Evolutionary conservation across 331 rosid genomes (phyloP).

Genomic region (Saraca asoca): DNA sequence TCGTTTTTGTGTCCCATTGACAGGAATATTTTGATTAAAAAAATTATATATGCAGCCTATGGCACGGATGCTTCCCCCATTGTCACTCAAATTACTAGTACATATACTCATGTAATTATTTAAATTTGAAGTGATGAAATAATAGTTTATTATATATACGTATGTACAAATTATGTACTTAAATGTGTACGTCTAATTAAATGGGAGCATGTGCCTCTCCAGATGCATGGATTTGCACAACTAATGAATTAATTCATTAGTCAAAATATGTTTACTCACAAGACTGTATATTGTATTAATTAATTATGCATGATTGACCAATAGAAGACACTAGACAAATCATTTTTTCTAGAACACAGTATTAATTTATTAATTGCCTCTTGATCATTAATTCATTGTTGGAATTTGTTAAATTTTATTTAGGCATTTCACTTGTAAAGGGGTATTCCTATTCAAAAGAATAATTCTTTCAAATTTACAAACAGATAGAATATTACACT

Average conservation of each 20-base stretch:
- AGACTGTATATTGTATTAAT: not conserved
- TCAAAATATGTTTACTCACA: not conserved
- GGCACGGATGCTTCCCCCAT: slow-evolving; percentile 36
- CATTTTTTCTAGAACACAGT: too few species aligned
- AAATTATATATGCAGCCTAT: not conserved
- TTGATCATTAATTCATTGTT: not conserved
- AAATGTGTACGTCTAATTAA: slow-evolving; percentile 40
- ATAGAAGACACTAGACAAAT: not conserved
- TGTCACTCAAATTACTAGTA: not conserved
- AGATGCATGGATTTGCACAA: slow-evolving; percentile 34
- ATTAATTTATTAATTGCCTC: not conserved
- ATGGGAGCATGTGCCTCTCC: slow-evolving; percentile 37
- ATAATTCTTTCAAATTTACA: too few species aligned
- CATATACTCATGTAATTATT: not conserved
- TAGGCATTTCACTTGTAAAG: too few species aligned
- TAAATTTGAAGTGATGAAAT: slow-evolving; percentile 8
- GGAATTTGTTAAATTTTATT: too few species aligned
- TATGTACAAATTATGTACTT: slow-evolving; percentile 42
- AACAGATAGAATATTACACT: too few species aligned
- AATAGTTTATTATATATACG: slow-evolving; percentile 2
- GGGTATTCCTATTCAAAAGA: too few species aligned
- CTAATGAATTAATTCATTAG: not conserved
- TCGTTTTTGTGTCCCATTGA: slow-evolving; percentile 40
- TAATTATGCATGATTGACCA: too few species aligned
- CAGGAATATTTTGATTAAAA: not conserved